Evolutionary conservation across 805 yeast genomes (phyloP).

Genomic region (Sugiyamaella americana): DNA sequence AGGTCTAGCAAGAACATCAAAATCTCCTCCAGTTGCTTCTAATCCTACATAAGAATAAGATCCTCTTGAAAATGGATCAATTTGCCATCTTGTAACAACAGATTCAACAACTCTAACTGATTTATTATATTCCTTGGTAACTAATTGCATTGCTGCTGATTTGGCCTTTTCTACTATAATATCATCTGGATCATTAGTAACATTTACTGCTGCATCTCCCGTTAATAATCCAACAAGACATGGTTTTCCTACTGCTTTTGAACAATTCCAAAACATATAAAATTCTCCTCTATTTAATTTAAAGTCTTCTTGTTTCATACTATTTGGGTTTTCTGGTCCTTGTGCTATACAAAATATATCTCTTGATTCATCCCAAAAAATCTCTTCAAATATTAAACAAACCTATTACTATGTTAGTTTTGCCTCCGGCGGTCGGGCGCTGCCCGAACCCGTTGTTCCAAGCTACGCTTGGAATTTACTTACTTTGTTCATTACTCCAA

Average conservation of each 20-base stretch:
- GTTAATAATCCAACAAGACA: slow-evolving; percentile 36
- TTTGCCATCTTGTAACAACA: slow-evolving; percentile 67
- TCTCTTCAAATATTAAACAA: slow-evolving; percentile 32
- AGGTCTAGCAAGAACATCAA: slow-evolving; percentile 36
- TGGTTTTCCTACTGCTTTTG: slow-evolving; percentile 33
- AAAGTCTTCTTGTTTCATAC: slow-evolving; percentile 19
- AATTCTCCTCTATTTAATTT: slow-evolving; percentile 32
- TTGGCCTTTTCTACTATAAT: slow-evolving; percentile 32
- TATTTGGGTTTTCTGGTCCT: slow-evolving; percentile 20
- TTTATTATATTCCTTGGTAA: slow-evolving; percentile 14
- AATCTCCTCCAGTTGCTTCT: slow-evolving; percentile 39
- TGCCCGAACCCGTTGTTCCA: too few relatives aligned
- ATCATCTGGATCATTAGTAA: slow-evolving; percentile 30
- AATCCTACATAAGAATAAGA: slow-evolving; percentile 52
- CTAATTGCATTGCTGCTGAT: slow-evolving; percentile 26
- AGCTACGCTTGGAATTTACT: slow-evolving; percentile 1
- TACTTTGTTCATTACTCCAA: slow-evolving; percentile 36
- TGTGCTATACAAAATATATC: slow-evolving; percentile 30
- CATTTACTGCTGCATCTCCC: slow-evolving; percentile 34
- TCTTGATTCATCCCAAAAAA: slow-evolving; percentile 35
- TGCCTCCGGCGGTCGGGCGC: too few relatives aligned
- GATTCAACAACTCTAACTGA: slow-evolving; percentile 31
- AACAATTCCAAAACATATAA: slow-evolving; percentile 36
- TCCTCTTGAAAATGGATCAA: slow-evolving; percentile 72
- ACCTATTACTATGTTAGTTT: slow-evolving; percentile 15